Evolutionary conservation across 257 asterid species (phyloP), one percentile per base, ranked within the genome.

Genomic region (Fraxinus pennsylvanica): DNA sequence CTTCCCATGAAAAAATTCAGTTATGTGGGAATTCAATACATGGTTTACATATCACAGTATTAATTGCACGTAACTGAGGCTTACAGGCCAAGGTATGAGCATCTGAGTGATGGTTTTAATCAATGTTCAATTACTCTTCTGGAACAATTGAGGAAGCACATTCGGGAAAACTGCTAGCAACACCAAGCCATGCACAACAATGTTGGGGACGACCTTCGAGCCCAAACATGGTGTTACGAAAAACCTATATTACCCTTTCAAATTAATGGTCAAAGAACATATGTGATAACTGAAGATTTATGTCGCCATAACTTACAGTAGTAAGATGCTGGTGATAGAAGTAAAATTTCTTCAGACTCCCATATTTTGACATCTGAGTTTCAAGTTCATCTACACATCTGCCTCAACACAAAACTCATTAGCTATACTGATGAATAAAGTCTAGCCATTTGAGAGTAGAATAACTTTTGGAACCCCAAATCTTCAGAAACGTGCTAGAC

Each of bases 181-280:
- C 97, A 80, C 99, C 98, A 85, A 95, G 99, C 99, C 99, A 95
- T 75, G 98, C 99, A 87, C 98, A 96, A 88, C 98, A 96, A 88
- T 96, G 99, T 78, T 96, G 99, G 10, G 99, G 99, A 75, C 99
- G 96, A 38, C 99, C 99, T 88, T 96, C 99, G 9, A 97, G 99
- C 78, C 97, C 99, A 87, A 96, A 96, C 99, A 93, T 96, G 83
- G 99, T 96, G 89, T 93, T 92, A 61, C 98, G 94, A 71, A 96
- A 96, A 79, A 93, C 99, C 99, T 96, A 81, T 27, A 72, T 54
- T 27, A 79, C 33, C 76, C 41, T 15, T 78, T 39, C 67, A 67
- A 78, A 81, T 83, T 76, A 81, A 85, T 86, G 80, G 75, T 70
- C 59, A 81, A 83, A 79, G 27, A 72, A 63, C 76, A 76, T 76